Evolutionary conservation across 345 rosid genomes (phyloP), one percentile per base, ranked within the genome.

Genomic region (Triadica sebifera): DNA sequence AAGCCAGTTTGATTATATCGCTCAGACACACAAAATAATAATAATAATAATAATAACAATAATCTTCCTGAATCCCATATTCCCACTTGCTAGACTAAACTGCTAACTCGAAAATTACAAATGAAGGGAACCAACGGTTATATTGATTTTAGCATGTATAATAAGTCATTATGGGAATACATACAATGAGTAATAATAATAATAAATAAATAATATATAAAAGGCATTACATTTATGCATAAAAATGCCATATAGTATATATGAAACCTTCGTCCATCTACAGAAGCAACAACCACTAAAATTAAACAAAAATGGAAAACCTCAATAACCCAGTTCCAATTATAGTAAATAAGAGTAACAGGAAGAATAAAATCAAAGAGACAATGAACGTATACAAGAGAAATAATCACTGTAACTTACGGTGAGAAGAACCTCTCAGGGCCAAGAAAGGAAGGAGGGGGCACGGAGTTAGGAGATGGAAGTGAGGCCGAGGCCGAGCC

Each of bases 381-480:
- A 34, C 6, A 7, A 63, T n/a, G n/a, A 46, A 68, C 8, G 37
- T 8, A 5, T 16, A 25, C 52, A 74, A 55, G 25, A n/a, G 12
- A 70, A 79, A 66, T 16, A 25, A 9, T 20, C 22, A 0, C 24
- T 0, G 65, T 47, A 64, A 83, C 92, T 79, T 80, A 90, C 95
- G 88, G 86, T 24, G 88, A 80, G 4, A 84, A 77, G 66, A 86
- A 82, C 69, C 81, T 73, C 55, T 75, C 80, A 37, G 84, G 74
- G 74, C 80, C 71, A 57, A 79, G 50, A 39, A 79, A 65, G 82
- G 83, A 84, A 46, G 89, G 74, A 67, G 87, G 76, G 49, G 69
- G 56, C 87, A 79, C 15, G 81, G 76, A 65, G 74, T 75, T 72
- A 86, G 82, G 10, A 68, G 70, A 65, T 52, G 57, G 34, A 66